Conservation (phyloP, 2,329 filamentous ascomycete genomes). For the Fusarium agapanthi region DNA sequence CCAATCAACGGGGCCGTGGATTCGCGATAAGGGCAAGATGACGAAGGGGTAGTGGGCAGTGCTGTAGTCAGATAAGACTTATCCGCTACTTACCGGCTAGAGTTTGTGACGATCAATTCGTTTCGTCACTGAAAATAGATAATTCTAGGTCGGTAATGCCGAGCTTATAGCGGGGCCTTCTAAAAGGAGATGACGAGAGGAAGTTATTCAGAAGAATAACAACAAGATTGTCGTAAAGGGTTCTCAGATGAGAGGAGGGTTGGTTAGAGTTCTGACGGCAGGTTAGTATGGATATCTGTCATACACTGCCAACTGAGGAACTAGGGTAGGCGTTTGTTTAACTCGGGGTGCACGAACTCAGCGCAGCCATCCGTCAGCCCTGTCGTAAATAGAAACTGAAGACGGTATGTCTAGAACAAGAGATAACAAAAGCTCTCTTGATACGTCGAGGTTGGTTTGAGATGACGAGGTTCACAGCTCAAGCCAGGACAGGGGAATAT, state of each 20-base stretch:
- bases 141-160: slow-evolving; percentile 39
- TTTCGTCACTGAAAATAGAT: slow-evolving; percentile 34
- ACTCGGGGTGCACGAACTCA: slow-evolving; percentile 40
- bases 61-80: slow-evolving; percentile 31
- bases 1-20: slow-evolving; percentile 22
- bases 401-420: slow-evolving; percentile 32
- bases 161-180: slow-evolving; percentile 16
- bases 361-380: slow-evolving; percentile 45
- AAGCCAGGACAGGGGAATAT: slow-evolving; percentile 15
- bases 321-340: slow-evolving; percentile 18
- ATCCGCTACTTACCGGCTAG: slow-evolving; percentile 32
- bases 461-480: slow-evolving; percentile 30
- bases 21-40: slow-evolving; percentile 34
- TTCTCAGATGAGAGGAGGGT: slow-evolving; percentile 35
- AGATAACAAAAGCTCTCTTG: slow-evolving; percentile 43
- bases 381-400: slow-evolving; percentile 44
- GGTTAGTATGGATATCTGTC: slow-evolving; percentile 27
- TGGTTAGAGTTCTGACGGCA: slow-evolving; percentile 38
- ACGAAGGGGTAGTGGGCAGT: slow-evolving; percentile 26
- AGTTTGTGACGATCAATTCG: slow-evolving; percentile 31
- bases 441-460: slow-evolving; percentile 32
- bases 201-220: slow-evolving; percentile 22
- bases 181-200: background rate
- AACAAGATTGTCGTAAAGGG: background rate
- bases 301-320: slow-evolving; percentile 27